Percentiles rank a stretch among this genome's conserved stretches.
Conservation (phyloP, 306 rosid species). For the Ochetophila trinervis region DNA sequence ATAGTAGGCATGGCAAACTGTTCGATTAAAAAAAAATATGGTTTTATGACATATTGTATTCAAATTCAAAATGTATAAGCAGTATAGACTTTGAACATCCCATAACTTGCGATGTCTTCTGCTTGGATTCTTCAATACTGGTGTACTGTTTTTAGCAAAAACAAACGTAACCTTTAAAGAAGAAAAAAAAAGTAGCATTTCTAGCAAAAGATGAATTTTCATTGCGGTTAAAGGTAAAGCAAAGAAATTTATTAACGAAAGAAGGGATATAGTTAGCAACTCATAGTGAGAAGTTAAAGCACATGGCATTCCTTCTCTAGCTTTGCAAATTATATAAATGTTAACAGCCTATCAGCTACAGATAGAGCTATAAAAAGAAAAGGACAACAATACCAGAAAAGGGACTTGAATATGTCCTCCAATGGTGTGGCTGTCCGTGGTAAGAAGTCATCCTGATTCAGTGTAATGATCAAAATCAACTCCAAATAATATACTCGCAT, state of each 20-base stretch:
- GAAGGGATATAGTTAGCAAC: background rate
- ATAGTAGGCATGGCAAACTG: slow-evolving; percentile 88
- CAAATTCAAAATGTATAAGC: too few species aligned
- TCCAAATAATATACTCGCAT: background rate
- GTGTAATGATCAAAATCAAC: slow-evolving; percentile 28
- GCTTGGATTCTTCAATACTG: background rate
- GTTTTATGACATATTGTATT: slow-evolving; percentile 8
- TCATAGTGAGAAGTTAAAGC: background rate
- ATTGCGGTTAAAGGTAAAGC: too few species aligned
- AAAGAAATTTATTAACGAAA: too few species aligned
- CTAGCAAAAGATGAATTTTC: too few species aligned
- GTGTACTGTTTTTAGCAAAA: background rate
- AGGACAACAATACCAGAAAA: slow-evolving; percentile 67
- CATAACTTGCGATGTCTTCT: slow-evolving; percentile 1
- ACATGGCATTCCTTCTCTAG: background rate
- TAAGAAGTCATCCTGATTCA: slow-evolving; percentile 86
- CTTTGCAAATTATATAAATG: background rate
- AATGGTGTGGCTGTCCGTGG: slow-evolving; percentile 96
- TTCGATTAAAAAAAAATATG: slow-evolving; percentile 22
- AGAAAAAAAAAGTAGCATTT: too few species aligned
- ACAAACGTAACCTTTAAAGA: background rate
- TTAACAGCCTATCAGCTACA: background rate
- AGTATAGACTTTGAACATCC: background rate
- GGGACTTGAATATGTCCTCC: slow-evolving; percentile 95
- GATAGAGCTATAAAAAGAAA: background rate